Percentiles rank a stretch among this genome's conserved stretches.
Evolutionary conservation across 31 red algal species (phyloP).

Genomic region (Porphyra umbilicalis): DNA sequence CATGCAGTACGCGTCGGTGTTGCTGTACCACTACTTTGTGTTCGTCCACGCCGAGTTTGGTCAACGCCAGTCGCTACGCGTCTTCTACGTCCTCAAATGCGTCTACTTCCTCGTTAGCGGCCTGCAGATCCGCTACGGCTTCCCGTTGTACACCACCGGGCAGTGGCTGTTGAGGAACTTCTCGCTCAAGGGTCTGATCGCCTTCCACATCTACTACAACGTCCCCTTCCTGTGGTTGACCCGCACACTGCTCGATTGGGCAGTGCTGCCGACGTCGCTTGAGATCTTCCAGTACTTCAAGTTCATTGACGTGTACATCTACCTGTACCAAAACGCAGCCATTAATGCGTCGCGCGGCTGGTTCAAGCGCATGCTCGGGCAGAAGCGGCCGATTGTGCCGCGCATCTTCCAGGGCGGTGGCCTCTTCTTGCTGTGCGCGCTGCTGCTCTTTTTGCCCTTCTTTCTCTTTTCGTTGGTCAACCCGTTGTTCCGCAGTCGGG

Average conservation of each 20-base stretch:
- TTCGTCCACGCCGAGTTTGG: conserved; percentile 38
- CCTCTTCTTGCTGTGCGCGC: conserved; percentile 34
- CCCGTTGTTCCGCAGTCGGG: conserved; percentile 25
- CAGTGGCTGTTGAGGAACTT: conserved; percentile 50
- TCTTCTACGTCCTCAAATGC: conserved; percentile 48
- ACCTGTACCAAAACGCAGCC: conserved; percentile 36
- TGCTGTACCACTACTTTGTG: conserved; percentile 34
- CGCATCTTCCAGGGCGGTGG: conserved; percentile 49
- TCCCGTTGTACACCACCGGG: conserved; percentile 51
- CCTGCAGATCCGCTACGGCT: conserved; percentile 50
- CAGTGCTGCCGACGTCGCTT: conserved; percentile 49
- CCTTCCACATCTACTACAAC: conserved; percentile 51
- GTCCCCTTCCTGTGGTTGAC: conserved; percentile 54
- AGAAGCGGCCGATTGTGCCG: conserved; percentile 27
- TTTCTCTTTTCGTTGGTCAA: conserved; percentile 54
- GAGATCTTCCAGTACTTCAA: conserved; percentile 55
- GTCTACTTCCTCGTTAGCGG: conserved; percentile 61
- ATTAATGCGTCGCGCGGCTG: conserved; percentile 29
- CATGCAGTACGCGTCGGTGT: conserved; percentile 37
- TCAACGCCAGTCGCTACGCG: conserved; percentile 6
- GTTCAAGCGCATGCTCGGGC: conserved; percentile 33
- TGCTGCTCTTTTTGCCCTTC: conserved; percentile 60
- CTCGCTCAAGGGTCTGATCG: conserved; percentile 19
- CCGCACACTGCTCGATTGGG: conserved; percentile 54
- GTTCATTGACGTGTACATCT: conserved; percentile 59